Evolutionary conservation across 805 yeast genomes (phyloP).

Genomic region (Metschnikowia chrysomelidarum): DNA sequence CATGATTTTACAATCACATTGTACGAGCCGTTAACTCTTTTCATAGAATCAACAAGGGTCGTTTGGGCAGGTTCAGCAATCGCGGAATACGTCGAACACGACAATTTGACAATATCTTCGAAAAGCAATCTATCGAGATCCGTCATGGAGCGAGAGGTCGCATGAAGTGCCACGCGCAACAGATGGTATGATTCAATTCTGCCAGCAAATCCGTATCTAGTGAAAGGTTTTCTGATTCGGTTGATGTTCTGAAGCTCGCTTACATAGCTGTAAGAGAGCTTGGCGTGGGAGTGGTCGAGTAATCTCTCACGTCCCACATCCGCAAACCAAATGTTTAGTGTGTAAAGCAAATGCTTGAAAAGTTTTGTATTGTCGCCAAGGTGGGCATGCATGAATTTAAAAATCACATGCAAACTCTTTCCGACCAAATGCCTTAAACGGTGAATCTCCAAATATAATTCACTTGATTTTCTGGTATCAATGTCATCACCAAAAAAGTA

Average conservation of each 20-base stretch:
- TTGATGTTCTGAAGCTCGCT: conserved; percentile 61
- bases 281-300: conserved; percentile 54
- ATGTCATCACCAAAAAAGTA: conserved; percentile 61
- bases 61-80: conserved; percentile 70
- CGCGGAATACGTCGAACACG: conserved; percentile 68
- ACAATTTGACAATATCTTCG: conserved; percentile 58
- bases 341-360: conserved; percentile 59
- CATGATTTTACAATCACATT: conserved; percentile 50
- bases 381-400: conserved; percentile 43
- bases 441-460: conserved; percentile 49
- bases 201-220: conserved; percentile 75
- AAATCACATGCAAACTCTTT: conserved; percentile 57
- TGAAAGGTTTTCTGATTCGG: conserved; percentile 63
- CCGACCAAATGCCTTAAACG: conserved; percentile 60
- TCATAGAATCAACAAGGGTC: conserved; percentile 65
- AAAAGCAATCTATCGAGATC: conserved; percentile 61
- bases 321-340: conserved; percentile 71
- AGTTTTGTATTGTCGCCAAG: conserved; percentile 64
- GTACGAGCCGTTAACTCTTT: conserved; percentile 66
- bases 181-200: conserved; percentile 72
- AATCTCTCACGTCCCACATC: conserved; percentile 76
- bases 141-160: conserved; percentile 71
- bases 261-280: conserved; percentile 54
- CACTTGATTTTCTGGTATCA: conserved; percentile 38
- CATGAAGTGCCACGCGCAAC: conserved; percentile 67